Base-by-base conservation (phyloP, 306 rosid species). In the Pyrus bretschneideri region DNA sequence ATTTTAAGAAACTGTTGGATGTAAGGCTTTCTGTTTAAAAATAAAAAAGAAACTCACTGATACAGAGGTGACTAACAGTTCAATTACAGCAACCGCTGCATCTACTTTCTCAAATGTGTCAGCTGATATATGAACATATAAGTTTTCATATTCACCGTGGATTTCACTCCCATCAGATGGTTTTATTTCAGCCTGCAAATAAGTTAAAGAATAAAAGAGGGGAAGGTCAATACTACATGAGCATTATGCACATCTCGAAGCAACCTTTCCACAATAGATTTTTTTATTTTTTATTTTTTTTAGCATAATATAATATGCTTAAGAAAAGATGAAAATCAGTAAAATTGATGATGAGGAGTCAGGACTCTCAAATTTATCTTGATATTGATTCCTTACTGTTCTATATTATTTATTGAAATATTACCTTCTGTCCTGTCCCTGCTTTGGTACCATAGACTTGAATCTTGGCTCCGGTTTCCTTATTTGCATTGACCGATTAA, bases 401-500 rank as follows among this genome's bases (percentile, higher is more conserved):
- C 45, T 42, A 42, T 42, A 42, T 42, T 42, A 42, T 42, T 42
- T 42, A 42, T 10, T 42, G 3, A 9, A 42, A 8, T 70, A 72
- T 80, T 78, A 92, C 97, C 93, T 90, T 90, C 78, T 84, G 87
- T 79, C 88, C 88, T 14, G 88, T 85, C 80, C 83, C 93, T 76
- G 85, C 83, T 83, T 83, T 92, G 77, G 82, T 80, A 72, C 93
- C 97, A 71, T 89, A 88, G 69, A 95, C 74, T 88, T 83, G 85
- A 76, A 95, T 89, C 78, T 86, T 90, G 57, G 92, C 91, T 78
- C 96, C 97, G 81, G 97, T 95, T 87, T 95, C 99, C 99, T 95
- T 80, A 80, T 42, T 79, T 29, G 49, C 75, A 78, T 71, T 49
- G 21, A 70, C 67, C 52, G 59, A 45, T 59, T 4, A n/a, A n/a